Conservation (phyloP, 768 basidiomycete species). For the Tulasnella sp. region DNA sequence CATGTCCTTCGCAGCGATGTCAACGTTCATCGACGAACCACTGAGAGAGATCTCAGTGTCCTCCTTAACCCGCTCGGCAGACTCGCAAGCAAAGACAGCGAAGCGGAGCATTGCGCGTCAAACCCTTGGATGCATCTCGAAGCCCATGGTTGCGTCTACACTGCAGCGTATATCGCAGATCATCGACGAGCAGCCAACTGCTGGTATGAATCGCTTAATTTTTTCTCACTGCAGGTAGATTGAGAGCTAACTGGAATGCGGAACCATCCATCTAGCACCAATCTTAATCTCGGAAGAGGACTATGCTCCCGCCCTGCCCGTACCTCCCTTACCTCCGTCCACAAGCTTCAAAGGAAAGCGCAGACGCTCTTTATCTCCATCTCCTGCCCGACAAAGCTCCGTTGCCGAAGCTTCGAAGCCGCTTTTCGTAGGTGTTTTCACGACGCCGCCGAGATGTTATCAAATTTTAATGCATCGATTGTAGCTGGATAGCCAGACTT, state of each 20-base stretch:
- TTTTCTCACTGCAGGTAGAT: not conserved
- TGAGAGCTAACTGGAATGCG: too few species aligned
- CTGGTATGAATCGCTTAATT: not conserved
- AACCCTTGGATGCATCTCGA: not conserved
- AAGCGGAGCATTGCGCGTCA: not conserved
- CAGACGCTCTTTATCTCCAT: not conserved
- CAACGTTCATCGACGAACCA: not conserved
- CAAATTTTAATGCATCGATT: not conserved
- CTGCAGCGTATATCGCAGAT: not conserved
- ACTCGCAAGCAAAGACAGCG: conserved; percentile 7
- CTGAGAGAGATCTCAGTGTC: not conserved
- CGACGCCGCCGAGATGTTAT: too few species aligned
- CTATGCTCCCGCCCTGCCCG: not conserved
- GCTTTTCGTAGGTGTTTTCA: not conserved
- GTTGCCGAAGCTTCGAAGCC: not conserved
- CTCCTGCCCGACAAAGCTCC: not conserved
- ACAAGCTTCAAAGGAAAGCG: not conserved
- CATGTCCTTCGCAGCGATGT: conserved; percentile 6
- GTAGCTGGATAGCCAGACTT: not conserved
- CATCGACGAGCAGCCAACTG: not conserved
- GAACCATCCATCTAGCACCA: not conserved
- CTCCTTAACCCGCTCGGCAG: not conserved
- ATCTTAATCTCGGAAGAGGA: not conserved
- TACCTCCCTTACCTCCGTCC: not conserved
- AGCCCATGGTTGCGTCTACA: not conserved